Evolutionary conservation across 257 asterid species (phyloP).

Genomic region (Perilla frutescens): DNA sequence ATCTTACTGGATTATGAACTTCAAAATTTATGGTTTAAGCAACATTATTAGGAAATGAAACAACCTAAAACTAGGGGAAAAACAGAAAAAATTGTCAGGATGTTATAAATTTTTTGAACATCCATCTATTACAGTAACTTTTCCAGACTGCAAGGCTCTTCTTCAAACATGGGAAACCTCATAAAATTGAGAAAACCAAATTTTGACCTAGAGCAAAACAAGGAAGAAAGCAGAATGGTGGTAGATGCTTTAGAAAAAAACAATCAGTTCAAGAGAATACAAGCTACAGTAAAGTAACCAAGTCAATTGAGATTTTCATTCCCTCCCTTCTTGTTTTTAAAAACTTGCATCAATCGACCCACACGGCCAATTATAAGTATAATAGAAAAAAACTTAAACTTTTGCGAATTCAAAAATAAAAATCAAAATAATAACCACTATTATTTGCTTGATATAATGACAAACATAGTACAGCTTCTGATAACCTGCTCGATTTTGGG

Average conservation of each 20-base stretch:
- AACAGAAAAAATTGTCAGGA: background rate
- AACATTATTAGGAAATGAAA: slow-evolving; percentile 19
- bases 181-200: background rate
- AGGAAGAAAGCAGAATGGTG: background rate
- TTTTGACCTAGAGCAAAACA: background rate
- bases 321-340: too few species aligned
- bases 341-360: too few species aligned
- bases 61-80: slow-evolving; percentile 6
- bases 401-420: slow-evolving; percentile 9
- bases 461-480: slow-evolving; percentile 27
- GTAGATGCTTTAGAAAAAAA: too few species aligned
- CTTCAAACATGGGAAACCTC: slow-evolving; percentile 16
- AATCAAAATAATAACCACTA: background rate
- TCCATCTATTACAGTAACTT: background rate
- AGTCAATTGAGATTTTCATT: too few species aligned
- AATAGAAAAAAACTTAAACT: background rate
- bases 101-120: background rate
- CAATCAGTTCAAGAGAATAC: too few species aligned
- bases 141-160: slow-evolving; percentile 19
- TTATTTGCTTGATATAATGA: slow-evolving; percentile 12
- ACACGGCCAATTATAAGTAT: slow-evolving; percentile 10
- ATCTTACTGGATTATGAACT: slow-evolving; percentile 9
- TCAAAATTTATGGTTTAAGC: slow-evolving; percentile 9
- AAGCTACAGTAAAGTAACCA: too few species aligned
- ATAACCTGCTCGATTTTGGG: slow-evolving; percentile 90